Conservation (phyloP, 768 basidiomycete species). For the Polyporus arcularius region DNA sequence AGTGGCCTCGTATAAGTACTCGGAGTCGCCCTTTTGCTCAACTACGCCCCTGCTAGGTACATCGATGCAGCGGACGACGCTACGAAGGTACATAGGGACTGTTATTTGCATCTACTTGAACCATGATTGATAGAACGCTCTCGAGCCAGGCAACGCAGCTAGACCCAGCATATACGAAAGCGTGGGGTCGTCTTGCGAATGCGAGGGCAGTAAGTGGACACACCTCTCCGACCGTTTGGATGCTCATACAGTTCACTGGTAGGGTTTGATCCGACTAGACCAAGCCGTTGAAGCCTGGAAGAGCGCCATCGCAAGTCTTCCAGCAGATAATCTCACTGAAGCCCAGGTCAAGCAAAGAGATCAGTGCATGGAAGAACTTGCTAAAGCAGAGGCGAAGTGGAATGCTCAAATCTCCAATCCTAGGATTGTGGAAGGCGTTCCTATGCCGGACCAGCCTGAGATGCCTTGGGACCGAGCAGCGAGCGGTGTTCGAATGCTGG, state of each 20-base stretch:
- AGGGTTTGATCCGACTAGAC: slow-evolving; percentile 8
- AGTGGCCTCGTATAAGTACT: no score
- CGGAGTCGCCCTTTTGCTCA: no score
- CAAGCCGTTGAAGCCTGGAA: no score
- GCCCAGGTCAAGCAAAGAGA: no score
- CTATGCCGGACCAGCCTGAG: neutral
- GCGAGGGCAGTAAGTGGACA: slow-evolving; percentile 7
- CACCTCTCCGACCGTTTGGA: neutral
- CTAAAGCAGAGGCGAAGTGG: no score
- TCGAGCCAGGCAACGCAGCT: slow-evolving; percentile 22
- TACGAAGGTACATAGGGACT: slow-evolving; percentile 3
- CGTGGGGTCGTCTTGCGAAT: slow-evolving; percentile 22
- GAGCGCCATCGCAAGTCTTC: no score
- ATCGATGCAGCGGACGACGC: slow-evolving; percentile 17
- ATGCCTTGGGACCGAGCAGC: slow-evolving; percentile 1
- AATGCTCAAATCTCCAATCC: no score
- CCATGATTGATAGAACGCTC: no score
- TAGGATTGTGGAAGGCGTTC: neutral
- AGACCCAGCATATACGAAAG: slow-evolving; percentile 22
- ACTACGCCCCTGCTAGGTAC: slow-evolving; percentile 2
- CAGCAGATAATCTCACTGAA: no score
- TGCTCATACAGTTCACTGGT: neutral
- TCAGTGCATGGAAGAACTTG: no score
- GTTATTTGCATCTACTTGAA: no score
- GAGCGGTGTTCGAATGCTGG: slow-evolving; percentile 8